A percentile compares a stretch with the other conserved stretches of the same genome.
These are phyloP conservation scores for Tylopilus vinaceipallidus DNA, from an alignment of 768 basidiomycete species.

Conservation along the genomic window DNA sequence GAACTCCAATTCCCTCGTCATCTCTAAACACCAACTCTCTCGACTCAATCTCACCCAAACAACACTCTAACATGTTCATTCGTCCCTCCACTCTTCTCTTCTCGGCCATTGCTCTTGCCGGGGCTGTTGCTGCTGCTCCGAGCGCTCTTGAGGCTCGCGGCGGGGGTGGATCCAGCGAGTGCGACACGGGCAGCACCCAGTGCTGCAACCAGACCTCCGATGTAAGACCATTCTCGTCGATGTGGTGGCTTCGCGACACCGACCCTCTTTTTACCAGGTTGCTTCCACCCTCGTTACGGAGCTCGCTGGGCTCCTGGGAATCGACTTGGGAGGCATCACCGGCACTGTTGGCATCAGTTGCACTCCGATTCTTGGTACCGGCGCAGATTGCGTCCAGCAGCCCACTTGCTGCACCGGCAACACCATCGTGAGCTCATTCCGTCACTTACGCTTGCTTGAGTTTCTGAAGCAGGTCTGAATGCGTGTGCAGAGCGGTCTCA, in stretches of 20 bases:
- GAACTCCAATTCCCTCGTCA: not conserved
- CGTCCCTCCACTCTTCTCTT: conserved; percentile 1
- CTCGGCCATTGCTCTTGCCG: conserved; percentile 5
- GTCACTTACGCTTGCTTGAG: not conserved
- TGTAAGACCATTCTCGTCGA: not conserved
- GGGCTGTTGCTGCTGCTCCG: conserved; percentile 2
- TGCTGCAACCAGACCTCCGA: conserved; percentile 3
- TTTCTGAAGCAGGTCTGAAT: not conserved
- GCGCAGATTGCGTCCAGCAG: not conserved
- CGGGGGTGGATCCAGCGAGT: conserved; percentile 15
- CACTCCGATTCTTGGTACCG: not conserved
- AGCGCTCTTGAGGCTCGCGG: not conserved
- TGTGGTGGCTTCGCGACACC: too few species aligned
- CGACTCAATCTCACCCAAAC: not conserved
- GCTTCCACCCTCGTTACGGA: not conserved
- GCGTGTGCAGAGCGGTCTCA: not conserved
- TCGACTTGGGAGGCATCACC: not conserved
- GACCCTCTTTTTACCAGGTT: too few species aligned
- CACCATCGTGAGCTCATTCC: not conserved
- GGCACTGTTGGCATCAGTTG: not conserved
- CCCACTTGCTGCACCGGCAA: conserved; percentile 5
- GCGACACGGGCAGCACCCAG: conserved; percentile 39
- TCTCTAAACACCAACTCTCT: not conserved
- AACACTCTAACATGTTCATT: not conserved
- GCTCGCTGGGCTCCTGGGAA: not conserved